Evolutionary conservation across 2,329 filamentous ascomycete species (phyloP).

Genomic region (Decorospora gaudefroyi): DNA sequence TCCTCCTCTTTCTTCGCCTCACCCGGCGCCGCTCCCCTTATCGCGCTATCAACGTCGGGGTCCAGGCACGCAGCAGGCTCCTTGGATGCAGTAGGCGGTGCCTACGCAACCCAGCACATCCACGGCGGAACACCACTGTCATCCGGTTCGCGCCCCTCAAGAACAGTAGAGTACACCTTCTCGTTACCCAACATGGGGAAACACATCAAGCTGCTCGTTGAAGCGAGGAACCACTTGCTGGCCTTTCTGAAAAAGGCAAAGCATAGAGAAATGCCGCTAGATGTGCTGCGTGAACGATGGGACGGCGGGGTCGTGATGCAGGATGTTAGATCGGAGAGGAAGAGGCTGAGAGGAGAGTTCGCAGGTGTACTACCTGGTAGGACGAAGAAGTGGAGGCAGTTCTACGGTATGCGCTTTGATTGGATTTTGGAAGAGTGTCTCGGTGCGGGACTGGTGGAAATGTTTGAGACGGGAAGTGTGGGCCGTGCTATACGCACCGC

Average conservation of each 20-base stretch:
- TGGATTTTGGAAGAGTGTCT: conserved; percentile 74
- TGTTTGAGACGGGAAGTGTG: conserved; percentile 76
- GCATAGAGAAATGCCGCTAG: conserved; percentile 66
- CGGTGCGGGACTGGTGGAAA: conserved; percentile 70
- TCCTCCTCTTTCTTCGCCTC: conserved; percentile 50
- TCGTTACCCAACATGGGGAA: conserved; percentile 69
- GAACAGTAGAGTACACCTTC: conserved; percentile 54
- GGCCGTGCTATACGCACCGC: conserved; percentile 61
- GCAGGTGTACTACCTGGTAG: conserved; percentile 62
- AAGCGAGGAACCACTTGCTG: conserved; percentile 65
- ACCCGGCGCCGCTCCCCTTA: conserved; percentile 52
- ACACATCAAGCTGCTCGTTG: conserved; percentile 67
- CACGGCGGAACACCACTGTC: conserved; percentile 63
- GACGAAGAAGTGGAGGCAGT: conserved; percentile 71
- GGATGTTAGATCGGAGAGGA: conserved; percentile 54
- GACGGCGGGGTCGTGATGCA: conserved; percentile 64
- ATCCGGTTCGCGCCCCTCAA: conserved; percentile 21
- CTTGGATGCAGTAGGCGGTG: conserved; percentile 69
- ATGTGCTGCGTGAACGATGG: conserved; percentile 68
- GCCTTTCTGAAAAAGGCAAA: conserved; percentile 62
- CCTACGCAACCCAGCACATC: conserved; percentile 66
- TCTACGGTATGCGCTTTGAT: conserved; percentile 70
- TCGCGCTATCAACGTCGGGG: conserved; percentile 64
- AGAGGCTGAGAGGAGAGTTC: conserved; percentile 61
- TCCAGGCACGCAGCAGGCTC: conserved; percentile 70